Evolutionary conservation across 192 early-diverging fungal genomes (phyloP).

Genomic region (Phlyctochytrium planicorne): DNA sequence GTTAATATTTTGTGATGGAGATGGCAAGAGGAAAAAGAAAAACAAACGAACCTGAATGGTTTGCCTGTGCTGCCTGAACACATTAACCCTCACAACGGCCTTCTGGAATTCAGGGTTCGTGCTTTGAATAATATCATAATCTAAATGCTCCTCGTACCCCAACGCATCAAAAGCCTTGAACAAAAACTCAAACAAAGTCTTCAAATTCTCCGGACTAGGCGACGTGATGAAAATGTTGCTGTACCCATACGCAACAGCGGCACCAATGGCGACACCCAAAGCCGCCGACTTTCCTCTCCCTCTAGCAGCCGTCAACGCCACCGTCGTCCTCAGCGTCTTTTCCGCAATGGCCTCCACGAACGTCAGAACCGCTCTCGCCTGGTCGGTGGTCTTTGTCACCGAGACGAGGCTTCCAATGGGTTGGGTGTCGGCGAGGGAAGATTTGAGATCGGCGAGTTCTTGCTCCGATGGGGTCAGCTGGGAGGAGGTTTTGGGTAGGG

Average conservation of each 20-base stretch:
- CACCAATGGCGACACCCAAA: constrained; percentile 89
- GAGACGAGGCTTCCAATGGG: constrained; percentile 85
- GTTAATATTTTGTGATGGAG: not conserved
- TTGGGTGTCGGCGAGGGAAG: constrained; percentile 85
- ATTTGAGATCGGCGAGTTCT: constrained; percentile 82
- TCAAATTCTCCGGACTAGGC: constrained; percentile 95
- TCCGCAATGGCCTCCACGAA: constrained; percentile 96
- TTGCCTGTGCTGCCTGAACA: constrained; percentile 95
- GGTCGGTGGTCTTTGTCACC: constrained; percentile 83
- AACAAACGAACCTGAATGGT: constrained; percentile 74
- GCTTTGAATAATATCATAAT: constrained; percentile 98
- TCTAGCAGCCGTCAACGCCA: constrained; percentile 90
- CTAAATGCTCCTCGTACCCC: constrained; percentile 97
- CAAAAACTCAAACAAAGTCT: constrained; percentile 97
- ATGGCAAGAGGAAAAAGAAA: constrained; percentile 19
- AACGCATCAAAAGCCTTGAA: constrained; percentile 98
- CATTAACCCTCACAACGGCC: constrained; percentile 92
- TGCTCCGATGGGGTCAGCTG: constrained; percentile 38
- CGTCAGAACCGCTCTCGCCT: constrained; percentile 95
- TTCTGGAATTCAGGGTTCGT: constrained; percentile 95
- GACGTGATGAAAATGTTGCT: constrained; percentile 99
- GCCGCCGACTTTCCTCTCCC: constrained; percentile 98
- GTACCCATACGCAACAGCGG: constrained; percentile 97
- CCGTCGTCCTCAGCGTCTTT: constrained; percentile 87
- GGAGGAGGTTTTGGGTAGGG: constrained; percentile 53